Conservation (phyloP, 257 asterid species). For the Datura wrightii region DNA sequence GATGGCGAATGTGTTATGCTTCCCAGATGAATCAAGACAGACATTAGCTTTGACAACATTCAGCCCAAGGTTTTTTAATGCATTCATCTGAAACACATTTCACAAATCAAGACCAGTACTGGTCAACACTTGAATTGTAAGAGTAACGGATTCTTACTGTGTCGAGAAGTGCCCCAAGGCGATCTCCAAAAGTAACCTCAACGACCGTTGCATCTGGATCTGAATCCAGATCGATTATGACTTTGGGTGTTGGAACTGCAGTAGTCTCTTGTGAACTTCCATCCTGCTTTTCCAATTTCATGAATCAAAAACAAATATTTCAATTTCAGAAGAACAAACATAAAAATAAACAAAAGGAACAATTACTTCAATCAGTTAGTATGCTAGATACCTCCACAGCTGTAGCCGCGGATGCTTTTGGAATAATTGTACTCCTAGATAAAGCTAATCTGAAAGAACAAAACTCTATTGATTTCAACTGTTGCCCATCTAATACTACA, state of each 20-base stretch:
- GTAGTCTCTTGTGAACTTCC: slow-evolving; percentile 63
- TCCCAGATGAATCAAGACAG: slow-evolving; percentile 92
- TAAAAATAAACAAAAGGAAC: neutral
- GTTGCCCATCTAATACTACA: neutral
- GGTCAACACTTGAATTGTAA: slow-evolving; percentile 8
- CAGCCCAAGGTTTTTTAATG: slow-evolving; percentile 82
- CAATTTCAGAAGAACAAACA: neutral
- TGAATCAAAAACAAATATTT: slow-evolving; percentile 28
- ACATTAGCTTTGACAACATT: slow-evolving; percentile 93
- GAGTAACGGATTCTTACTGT: slow-evolving; percentile 54
- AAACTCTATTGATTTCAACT: neutral
- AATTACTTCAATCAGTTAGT: slow-evolving; percentile 31
- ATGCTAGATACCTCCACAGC: slow-evolving; percentile 72
- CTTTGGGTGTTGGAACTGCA: slow-evolving; percentile 75
- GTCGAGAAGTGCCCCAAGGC: slow-evolving; percentile 94
- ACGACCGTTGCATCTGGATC: slow-evolving; percentile 91
- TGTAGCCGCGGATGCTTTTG: slow-evolving; percentile 57
- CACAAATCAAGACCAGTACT: slow-evolving; percentile 26
- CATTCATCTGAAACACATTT: slow-evolving; percentile 73
- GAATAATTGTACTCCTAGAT: slow-evolving; percentile 49
- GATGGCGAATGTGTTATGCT: slow-evolving; percentile 89
- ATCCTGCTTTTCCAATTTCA: slow-evolving; percentile 48
- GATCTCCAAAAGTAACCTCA: slow-evolving; percentile 93
- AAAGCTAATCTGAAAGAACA: slow-evolving; percentile 60
- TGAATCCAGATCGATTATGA: slow-evolving; percentile 86